Conservation (phyloP, 305 asterid genomes). For the Ajuga reptans region DNA sequence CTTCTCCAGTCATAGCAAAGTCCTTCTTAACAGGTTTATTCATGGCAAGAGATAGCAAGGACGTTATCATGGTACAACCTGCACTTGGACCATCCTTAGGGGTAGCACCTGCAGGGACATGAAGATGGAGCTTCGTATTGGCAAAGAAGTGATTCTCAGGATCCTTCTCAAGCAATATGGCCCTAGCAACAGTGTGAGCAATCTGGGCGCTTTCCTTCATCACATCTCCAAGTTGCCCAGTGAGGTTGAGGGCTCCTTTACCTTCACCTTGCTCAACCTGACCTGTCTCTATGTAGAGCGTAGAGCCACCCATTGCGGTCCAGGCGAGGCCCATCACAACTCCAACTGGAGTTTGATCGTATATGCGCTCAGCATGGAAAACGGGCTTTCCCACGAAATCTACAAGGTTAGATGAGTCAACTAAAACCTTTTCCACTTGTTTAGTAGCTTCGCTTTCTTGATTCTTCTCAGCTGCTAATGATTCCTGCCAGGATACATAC, state of each 20-base stretch:
- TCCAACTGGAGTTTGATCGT: slow-evolving; percentile 75
- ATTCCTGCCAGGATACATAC: slow-evolving; percentile 32
- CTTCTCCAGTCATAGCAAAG: slow-evolving; percentile 98
- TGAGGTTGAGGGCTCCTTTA: slow-evolving; percentile 65
- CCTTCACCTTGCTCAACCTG: slow-evolving; percentile 81
- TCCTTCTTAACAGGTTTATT: slow-evolving; percentile 65
- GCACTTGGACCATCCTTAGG: slow-evolving; percentile 99
- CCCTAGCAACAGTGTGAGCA: slow-evolving; percentile 80
- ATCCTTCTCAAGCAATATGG: slow-evolving; percentile 63
- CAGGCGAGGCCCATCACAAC: slow-evolving; percentile 99
- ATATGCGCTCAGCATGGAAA: slow-evolving; percentile 88
- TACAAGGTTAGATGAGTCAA: slow-evolving; percentile 59
- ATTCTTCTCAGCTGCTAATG: slow-evolving; percentile 34
- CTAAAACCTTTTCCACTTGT: slow-evolving; percentile 46
- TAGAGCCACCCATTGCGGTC: slow-evolving; percentile 99
- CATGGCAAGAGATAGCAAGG: slow-evolving; percentile 85
- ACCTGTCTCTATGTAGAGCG: slow-evolving; percentile 77
- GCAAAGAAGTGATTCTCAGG: slow-evolving; percentile 58
- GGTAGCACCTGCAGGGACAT: slow-evolving; percentile 95
- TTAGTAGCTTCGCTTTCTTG: slow-evolving; percentile 29
- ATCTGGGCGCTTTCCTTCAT: slow-evolving; percentile 98
- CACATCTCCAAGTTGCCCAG: slow-evolving; percentile 95
- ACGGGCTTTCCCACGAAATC: slow-evolving; percentile 94
- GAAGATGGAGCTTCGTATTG: slow-evolving; percentile 80
- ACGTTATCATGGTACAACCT: slow-evolving; percentile 97